Conservation (phyloP, 257 asterid species). For the Agastache rugosa region DNA sequence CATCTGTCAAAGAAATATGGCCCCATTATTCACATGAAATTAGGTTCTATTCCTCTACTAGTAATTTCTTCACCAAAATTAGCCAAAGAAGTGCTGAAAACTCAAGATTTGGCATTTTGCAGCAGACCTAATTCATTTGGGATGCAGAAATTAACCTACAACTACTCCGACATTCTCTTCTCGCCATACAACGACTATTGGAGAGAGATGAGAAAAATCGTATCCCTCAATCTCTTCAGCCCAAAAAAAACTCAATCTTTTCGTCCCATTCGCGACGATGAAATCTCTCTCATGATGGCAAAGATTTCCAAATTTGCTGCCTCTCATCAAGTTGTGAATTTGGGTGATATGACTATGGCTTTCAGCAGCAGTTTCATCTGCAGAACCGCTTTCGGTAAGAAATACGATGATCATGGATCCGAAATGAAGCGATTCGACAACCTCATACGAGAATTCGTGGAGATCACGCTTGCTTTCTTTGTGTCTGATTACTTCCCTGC, state of each 20-base stretch:
- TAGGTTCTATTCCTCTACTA: conserved; percentile 15
- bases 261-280: not conserved
- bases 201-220: conserved; percentile 30
- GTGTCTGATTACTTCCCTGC: conserved; percentile 26
- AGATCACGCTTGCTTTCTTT: not conserved
- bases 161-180: conserved; percentile 20
- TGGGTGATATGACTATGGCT: not conserved
- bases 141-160: not conserved
- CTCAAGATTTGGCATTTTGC: conserved; percentile 32
- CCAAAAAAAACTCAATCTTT: not conserved
- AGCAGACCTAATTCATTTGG: conserved; percentile 15
- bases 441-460: conserved; percentile 14
- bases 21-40: conserved; percentile 22
- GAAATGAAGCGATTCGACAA: not conserved
- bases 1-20: conserved; percentile 32
- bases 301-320: not conserved
- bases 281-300: not conserved
- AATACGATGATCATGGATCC: not conserved
- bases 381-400: conserved; percentile 7
- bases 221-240: conserved; percentile 23
- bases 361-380: not conserved
- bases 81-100: conserved; percentile 30
- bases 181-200: conserved; percentile 22
- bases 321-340: not conserved
- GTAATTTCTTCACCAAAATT: conserved; percentile 24